Conservation (phyloP, 2,329 filamentous ascomycete species). For the Calonectria multiphialidica region DNA sequence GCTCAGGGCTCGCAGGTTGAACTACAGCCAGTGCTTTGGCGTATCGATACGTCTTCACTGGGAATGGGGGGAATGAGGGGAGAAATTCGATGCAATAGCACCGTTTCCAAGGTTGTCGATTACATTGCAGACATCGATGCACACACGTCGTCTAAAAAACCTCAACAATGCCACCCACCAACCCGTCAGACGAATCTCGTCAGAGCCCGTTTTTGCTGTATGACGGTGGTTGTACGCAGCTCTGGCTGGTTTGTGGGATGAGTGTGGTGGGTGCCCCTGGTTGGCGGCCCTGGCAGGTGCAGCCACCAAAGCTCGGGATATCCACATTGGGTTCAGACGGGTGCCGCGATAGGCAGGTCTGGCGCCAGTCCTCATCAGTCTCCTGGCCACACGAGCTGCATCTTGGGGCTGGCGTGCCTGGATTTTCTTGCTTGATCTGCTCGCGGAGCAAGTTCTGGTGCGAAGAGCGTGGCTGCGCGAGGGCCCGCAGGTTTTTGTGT, state of each 20-base stretch:
- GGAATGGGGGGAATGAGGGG: background rate
- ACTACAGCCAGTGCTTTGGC: background rate
- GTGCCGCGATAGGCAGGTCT: constrained; percentile 6
- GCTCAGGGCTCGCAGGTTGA: background rate
- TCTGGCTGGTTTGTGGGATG: background rate
- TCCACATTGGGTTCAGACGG: background rate
- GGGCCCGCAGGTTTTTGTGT: background rate
- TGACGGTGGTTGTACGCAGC: background rate
- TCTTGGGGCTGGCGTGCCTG: background rate
- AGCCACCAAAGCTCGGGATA: background rate
- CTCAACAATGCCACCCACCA: constrained; percentile 5
- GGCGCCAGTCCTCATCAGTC: constrained; percentile 2
- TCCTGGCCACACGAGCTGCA: background rate
- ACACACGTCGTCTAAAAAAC: background rate
- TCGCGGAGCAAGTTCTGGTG: background rate
- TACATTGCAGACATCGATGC: background rate
- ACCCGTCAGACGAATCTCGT: background rate
- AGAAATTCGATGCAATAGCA: background rate
- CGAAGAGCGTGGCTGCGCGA: background rate
- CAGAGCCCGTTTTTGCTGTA: background rate
- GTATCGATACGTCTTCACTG: background rate
- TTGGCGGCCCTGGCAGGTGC: constrained; percentile 1
- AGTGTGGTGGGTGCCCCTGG: constrained; percentile 12
- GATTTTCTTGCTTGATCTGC: background rate
- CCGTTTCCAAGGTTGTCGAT: background rate